Evolutionary conservation across 257 asterid species (phyloP).

Genomic region (Salvia hispanica): DNA sequence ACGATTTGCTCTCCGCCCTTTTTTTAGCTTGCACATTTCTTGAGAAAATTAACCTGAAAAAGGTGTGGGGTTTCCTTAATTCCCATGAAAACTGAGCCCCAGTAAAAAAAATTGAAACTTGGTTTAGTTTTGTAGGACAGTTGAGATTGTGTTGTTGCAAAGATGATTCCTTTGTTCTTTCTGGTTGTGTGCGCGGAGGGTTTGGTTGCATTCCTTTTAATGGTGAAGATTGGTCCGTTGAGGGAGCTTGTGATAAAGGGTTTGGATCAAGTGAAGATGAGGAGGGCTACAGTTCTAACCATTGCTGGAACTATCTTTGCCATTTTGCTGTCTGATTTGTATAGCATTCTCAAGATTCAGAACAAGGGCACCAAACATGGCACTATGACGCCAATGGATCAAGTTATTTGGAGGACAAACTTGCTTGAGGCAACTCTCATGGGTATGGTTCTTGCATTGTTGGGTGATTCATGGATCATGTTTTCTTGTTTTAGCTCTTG

Average conservation of each 20-base stretch:
- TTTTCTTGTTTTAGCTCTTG: conserved; percentile 19
- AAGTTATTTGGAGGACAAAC: conserved; percentile 96
- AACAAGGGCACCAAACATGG: conserved; percentile 95
- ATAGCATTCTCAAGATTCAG: conserved; percentile 87
- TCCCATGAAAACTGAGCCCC: conserved; percentile 14
- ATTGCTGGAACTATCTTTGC: conserved; percentile 80
- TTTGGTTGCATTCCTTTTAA: conserved; percentile 68
- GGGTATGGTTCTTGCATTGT: conserved; percentile 50
- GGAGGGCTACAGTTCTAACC: conserved; percentile 83
- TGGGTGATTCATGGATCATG: neutral
- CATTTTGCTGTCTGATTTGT: conserved; percentile 67
- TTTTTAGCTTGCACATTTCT: conserved; percentile 30
- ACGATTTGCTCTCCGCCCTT: conserved; percentile 8
- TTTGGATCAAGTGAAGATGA: conserved; percentile 85
- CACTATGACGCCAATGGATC: conserved; percentile 99
- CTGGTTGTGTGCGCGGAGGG: conserved; percentile 78
- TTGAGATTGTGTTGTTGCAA: conserved; percentile 23
- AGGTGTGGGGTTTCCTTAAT: conserved; percentile 24
- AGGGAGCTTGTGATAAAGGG: conserved; percentile 84
- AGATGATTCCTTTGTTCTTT: conserved; percentile 86
- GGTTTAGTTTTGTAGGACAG: conserved; percentile 10
- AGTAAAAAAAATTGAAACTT: conserved; percentile 16
- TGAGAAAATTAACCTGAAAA: conserved; percentile 11
- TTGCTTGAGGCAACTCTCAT: conserved; percentile 95
- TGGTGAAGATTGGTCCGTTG: conserved; percentile 92